Evolutionary conservation across 805 yeast genomes (phyloP).

Genomic region (Zygotorulaspora sp.): DNA sequence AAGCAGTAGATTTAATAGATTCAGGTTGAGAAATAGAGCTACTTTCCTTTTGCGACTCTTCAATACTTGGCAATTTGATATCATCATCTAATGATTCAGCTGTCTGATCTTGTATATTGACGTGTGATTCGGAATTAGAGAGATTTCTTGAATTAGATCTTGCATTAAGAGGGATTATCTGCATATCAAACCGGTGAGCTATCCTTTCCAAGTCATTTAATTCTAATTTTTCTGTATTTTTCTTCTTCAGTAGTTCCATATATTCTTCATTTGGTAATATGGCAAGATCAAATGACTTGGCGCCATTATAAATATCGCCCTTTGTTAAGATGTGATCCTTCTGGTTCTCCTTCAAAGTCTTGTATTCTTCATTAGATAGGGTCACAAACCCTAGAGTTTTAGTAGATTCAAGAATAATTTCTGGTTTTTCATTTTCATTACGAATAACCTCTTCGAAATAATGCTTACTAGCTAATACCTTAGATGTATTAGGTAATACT

Average conservation of each 20-base stretch:
- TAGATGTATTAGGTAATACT: constrained; percentile 19
- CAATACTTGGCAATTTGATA: too few relatives aligned
- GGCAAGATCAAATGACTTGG: constrained; percentile 42
- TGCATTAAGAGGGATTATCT: constrained; percentile 30
- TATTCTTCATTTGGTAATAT: constrained; percentile 45
- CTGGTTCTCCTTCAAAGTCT: constrained; percentile 30
- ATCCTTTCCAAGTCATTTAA: constrained; percentile 33
- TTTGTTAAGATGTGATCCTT: constrained; percentile 32
- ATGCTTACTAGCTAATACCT: constrained; percentile 35
- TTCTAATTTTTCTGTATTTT: constrained; percentile 19
- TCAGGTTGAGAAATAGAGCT: too few relatives aligned
- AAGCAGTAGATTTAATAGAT: too few relatives aligned
- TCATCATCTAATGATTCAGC: too few relatives aligned
- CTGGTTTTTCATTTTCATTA: constrained; percentile 28
- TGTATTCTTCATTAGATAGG: constrained; percentile 35
- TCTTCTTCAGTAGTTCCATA: constrained; percentile 32
- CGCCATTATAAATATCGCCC: constrained; percentile 33
- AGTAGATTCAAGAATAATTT: constrained; percentile 33
- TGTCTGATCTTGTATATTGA: too few relatives aligned
- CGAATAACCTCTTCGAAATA: constrained; percentile 34
- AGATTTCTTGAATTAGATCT: too few relatives aligned
- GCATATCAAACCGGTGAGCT: constrained; percentile 37
- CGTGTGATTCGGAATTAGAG: too few relatives aligned
- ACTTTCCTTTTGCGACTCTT: too few relatives aligned
- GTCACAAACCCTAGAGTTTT: constrained; percentile 35